Conservation (phyloP, 305 asterid genomes). For the Petunia hybrid region DNA sequence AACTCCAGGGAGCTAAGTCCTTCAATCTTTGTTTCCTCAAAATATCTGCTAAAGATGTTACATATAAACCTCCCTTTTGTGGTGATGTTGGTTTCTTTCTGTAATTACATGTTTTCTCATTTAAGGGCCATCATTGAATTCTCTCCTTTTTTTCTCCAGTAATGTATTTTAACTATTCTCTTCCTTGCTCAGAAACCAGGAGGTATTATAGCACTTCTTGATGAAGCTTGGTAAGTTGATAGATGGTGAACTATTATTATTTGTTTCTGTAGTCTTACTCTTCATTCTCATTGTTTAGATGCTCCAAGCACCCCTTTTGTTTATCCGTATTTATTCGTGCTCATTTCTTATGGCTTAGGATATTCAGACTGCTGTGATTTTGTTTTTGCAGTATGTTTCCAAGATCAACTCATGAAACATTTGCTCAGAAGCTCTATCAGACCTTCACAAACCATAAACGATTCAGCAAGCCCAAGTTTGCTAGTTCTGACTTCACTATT, state of each 20-base stretch:
- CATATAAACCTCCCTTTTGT: constrained; percentile 25
- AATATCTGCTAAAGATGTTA: background rate
- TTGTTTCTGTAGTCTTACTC: constrained; percentile 8
- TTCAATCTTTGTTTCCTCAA: constrained; percentile 1
- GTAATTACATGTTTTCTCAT: constrained; percentile 3
- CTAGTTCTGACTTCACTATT: constrained; percentile 94
- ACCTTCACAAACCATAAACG: constrained; percentile 85
- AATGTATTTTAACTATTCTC: background rate
- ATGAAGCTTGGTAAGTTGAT: constrained; percentile 43
- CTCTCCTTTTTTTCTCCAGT: constrained; percentile 4
- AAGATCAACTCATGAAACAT: constrained; percentile 93
- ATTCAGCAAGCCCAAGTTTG: constrained; percentile 93
- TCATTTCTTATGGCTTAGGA: background rate
- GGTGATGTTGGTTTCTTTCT: constrained; percentile 25
- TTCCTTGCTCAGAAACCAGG: constrained; percentile 42
- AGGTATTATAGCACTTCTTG: constrained; percentile 44
- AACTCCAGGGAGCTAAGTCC: background rate
- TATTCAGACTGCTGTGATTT: constrained; percentile 31
- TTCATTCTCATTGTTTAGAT: constrained; percentile 23
- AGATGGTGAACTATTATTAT: background rate
- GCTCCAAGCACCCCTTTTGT: background rate
- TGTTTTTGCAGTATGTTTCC: constrained; percentile 88
- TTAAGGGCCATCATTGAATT: background rate
- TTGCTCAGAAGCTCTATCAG: constrained; percentile 93
- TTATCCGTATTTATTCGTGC: background rate